phyloP scores from a whole-genome alignment of 2,329 filamentous ascomycete species.

The Celoporthe dispersa region DNA sequence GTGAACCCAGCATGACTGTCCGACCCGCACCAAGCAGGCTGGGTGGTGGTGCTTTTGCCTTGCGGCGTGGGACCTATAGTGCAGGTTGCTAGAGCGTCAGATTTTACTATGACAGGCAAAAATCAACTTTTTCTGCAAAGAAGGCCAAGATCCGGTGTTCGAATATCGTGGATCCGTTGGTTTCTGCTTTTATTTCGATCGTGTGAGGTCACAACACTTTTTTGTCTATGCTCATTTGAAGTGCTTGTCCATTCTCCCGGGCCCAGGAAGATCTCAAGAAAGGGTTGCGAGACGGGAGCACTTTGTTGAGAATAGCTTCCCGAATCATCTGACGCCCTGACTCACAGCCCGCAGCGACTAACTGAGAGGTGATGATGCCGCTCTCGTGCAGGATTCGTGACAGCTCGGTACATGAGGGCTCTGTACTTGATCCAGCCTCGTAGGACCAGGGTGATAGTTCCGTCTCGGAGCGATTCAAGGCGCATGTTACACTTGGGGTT shows the following conservation, averaged over 20 bases:
- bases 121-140: background rate
- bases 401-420: background rate
- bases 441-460: too few species aligned
- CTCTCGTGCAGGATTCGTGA: background rate
- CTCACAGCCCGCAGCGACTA: too few species aligned
- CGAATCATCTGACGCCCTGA: too few species aligned
- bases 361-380: too few species aligned
- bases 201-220: background rate
- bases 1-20: too few species aligned
- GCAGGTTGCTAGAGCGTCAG: conserved; percentile 12
- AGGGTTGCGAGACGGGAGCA: too few species aligned
- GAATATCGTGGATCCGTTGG: background rate
- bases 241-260: background rate
- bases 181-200: background rate
- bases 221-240: background rate
- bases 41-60: background rate
- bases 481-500: background rate
- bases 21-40: background rate
- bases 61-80: background rate
- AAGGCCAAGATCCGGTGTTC: background rate
- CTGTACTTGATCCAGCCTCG: background rate
- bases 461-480: too few species aligned
- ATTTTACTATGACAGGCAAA: background rate
- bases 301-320: too few species aligned
- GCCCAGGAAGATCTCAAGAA: background rate